Evolutionary conservation across 164 flowering plant species (phyloP).

Genomic region (Akebia trifoliata): DNA sequence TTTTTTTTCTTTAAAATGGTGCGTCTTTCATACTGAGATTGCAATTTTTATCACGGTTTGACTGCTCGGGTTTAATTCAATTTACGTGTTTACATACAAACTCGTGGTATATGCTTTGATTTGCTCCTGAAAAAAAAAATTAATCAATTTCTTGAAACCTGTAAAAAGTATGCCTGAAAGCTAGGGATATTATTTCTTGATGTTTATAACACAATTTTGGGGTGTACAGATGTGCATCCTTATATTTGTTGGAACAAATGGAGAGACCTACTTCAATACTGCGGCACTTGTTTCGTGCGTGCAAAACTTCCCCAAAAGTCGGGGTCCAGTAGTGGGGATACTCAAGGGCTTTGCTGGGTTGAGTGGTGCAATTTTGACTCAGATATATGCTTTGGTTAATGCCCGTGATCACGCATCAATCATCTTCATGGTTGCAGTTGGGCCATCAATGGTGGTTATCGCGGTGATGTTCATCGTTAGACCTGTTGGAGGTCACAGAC

Average conservation of each 20-base stretch:
- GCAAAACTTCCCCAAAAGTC: slow-evolving; percentile 91
- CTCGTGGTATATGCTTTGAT: no score
- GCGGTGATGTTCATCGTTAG: slow-evolving; percentile 78
- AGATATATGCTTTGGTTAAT: slow-evolving; percentile 61
- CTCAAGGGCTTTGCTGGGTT: slow-evolving; percentile 96
- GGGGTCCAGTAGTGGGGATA: slow-evolving; percentile 95
- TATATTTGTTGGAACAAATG: slow-evolving; percentile 90
- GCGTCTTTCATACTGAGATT: no score
- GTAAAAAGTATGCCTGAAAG: not conserved
- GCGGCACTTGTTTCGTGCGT: slow-evolving; percentile 87
- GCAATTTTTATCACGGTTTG: no score
- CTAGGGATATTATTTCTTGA: not conserved
- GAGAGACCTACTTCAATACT: slow-evolving; percentile 93
- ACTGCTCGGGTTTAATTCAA: no score
- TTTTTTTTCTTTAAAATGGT: no score
- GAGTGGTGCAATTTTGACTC: slow-evolving; percentile 89
- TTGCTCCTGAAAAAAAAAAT: no score
- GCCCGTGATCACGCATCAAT: slow-evolving; percentile 78
- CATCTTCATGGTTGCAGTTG: slow-evolving; percentile 95
- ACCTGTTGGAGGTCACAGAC: slow-evolving; percentile 95
- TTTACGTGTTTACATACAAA: no score
- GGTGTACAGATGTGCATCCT: slow-evolving; percentile 83
- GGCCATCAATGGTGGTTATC: slow-evolving; percentile 77
- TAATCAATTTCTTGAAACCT: no score
- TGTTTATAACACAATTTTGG: slow-evolving; percentile 3